Evolutionary conservation across 306 rosid genomes (phyloP), one percentile per base, ranked within the genome.

Genomic region (Malus sylvestris): DNA sequence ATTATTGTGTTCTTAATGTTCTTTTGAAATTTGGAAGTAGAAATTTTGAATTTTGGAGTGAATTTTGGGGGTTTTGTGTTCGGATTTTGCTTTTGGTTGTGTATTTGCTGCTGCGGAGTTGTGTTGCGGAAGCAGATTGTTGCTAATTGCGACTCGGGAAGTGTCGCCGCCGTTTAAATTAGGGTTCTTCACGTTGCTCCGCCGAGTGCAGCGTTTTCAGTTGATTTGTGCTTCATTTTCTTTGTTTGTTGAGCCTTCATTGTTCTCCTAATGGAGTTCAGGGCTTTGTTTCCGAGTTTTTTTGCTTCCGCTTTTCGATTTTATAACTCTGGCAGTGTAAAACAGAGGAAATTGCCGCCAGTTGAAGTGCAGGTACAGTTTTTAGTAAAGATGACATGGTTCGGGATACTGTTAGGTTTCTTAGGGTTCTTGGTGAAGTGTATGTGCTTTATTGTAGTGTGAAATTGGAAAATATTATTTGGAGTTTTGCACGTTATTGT

Each of bases 131-230:
- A 23, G 44, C 16, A 33, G 74, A 76, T 73, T 73, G 80, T 49
- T 22, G 71, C 49, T 32, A 65, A 68, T 76, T 80, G 64, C 22
- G 22, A 49, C 45, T 35, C 14, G 6, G 75, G 16, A 10, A 22
- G 74, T 58, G 29, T 45, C 49, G 19, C 19, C 19, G 40, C 42
- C 9, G 66, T 38, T 23, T 72, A 55, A 80, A 73, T 77, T 77
- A 80, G 82, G 87, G 87, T 77, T 81, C 55, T 64, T 63, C 46
- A 22, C 19, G 32, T 52, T 79, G 10, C 42, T 4, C 30, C 53
- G 29, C 3, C 10, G 12, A 4, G 19, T 32, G 22, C 44, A 6
- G 75, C 15, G 52, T 60, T 72, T 76, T 61, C 60, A 32, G 49
- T 60, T 42, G 40, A 35, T 13, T 59, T 57, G 3, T 22, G 65